These are phyloP conservation scores for Lachnellula subtilissima DNA, from an alignment of 2,329 filamentous ascomycete genomes.

Conservation along the genomic window DNA sequence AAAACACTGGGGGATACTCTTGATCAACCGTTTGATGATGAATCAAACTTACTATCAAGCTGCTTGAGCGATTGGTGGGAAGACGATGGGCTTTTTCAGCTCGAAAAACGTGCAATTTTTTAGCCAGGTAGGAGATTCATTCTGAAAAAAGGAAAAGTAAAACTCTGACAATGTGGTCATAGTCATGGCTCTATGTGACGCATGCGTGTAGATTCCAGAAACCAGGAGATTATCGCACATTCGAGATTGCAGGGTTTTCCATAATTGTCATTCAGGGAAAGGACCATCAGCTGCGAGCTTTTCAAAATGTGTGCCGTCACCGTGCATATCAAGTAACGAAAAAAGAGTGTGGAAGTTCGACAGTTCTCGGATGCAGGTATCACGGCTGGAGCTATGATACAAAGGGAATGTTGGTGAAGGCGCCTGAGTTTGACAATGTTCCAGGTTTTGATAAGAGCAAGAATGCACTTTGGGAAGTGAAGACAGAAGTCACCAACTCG, in stretches of 20 bases:
- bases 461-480: constrained; percentile 27
- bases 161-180: background rate
- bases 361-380: constrained; percentile 27
- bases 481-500: constrained; percentile 11
- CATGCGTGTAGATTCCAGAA: constrained; percentile 25
- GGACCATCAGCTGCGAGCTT: constrained; percentile 22
- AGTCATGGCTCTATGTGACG: constrained; percentile 27
- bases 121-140: constrained; percentile 20
- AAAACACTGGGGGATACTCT: background rate
- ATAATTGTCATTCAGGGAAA: constrained; percentile 28
- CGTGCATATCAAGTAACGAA: constrained; percentile 28
- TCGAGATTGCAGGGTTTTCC: constrained; percentile 25
- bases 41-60: background rate
- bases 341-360: constrained; percentile 27
- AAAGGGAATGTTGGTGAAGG: constrained; percentile 26
- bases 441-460: constrained; percentile 24
- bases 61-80: constrained; percentile 17
- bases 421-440: constrained; percentile 28
- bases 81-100: constrained; percentile 20
- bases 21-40: background rate
- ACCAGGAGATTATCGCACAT: constrained; percentile 28
- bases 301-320: constrained; percentile 30
- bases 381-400: constrained; percentile 31
- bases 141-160: background rate
- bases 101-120: constrained; percentile 26